These are phyloP conservation scores for Termitomyces sp. DNA, from an alignment of 768 basidiomycete genomes.

Conservation along the genomic window DNA sequence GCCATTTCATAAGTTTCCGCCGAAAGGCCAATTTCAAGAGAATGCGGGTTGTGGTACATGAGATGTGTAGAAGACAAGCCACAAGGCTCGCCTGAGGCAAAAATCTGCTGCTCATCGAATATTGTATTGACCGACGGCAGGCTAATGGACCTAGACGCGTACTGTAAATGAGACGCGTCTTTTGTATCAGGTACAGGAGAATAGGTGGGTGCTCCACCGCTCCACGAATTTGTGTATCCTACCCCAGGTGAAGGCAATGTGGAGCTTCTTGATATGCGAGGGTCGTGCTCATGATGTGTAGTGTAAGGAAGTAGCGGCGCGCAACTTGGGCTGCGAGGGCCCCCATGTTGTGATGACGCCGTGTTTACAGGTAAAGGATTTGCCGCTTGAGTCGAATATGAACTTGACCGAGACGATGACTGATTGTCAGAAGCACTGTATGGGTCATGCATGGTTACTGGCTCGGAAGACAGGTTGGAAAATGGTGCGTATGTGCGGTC, in stretches of 20 bases:
- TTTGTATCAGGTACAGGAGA: background rate
- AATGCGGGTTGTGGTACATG: background rate
- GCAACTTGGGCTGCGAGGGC: background rate
- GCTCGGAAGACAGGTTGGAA: slow-evolving; percentile 14
- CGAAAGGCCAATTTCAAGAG: background rate
- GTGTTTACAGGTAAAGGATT: background rate
- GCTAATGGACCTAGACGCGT: slow-evolving; percentile 1
- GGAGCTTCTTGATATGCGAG: background rate
- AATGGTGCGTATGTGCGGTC: slow-evolving; percentile 7
- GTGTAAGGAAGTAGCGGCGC: background rate
- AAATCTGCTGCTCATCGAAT: slow-evolving; percentile 6
- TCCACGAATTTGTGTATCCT: slow-evolving; percentile 1
- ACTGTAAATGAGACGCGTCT: background rate
- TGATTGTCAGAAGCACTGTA: slow-evolving; percentile 16
- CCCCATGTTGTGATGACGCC: background rate
- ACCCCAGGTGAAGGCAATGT: background rate
- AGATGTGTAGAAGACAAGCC: background rate
- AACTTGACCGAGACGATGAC: background rate
- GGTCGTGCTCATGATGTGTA: background rate
- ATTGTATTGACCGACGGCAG: slow-evolving; percentile 9
- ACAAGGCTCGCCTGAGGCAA: background rate
- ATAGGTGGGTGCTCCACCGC: background rate
- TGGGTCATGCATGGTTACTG: slow-evolving; percentile 38
- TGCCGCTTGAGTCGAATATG: background rate
- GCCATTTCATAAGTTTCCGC: slow-evolving; percentile 12